A percentile compares a stretch with the other conserved stretches of the same genome.
Evolutionary conservation across 1,284 basidiomycete genomes (phyloP).

Genomic region (Thecaphora thlaspeos): DNA sequence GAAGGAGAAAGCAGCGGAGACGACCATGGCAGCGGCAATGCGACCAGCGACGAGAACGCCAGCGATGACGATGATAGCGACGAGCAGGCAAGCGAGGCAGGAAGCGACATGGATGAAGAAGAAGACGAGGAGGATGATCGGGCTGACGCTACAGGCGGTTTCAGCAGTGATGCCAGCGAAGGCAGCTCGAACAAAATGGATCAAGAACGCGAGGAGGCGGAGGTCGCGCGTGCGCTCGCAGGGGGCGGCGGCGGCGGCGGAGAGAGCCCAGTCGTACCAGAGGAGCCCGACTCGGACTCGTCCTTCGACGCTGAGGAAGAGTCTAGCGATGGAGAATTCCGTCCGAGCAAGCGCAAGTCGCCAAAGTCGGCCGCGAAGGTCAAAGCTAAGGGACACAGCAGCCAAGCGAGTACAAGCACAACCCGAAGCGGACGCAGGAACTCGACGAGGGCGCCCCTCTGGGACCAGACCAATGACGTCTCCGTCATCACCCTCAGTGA

Average conservation of each 20-base stretch:
- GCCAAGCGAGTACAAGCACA: slow-evolving; percentile 11
- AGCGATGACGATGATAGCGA: slow-evolving; percentile 7
- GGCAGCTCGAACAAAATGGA: slow-evolving; percentile 7
- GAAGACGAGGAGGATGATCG: slow-evolving; percentile 32
- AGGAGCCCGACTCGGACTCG: slow-evolving; percentile 13
- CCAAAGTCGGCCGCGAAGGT: neutral
- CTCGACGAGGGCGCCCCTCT: neutral
- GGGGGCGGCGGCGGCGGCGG: slow-evolving; percentile 6
- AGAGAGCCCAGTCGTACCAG: slow-evolving; percentile 6
- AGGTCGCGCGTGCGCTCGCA: slow-evolving; percentile 2
- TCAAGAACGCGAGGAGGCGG: slow-evolving; percentile 1
- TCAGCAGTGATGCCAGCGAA: slow-evolving; percentile 6
- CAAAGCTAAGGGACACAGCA: slow-evolving; percentile 5
- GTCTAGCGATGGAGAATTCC: slow-evolving; percentile 17
- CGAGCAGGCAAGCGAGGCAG: neutral
- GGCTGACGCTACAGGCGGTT: slow-evolving; percentile 8
- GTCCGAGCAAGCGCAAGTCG: neutral
- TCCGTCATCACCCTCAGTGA: slow-evolving; percentile 17
- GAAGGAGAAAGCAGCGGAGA: neutral
- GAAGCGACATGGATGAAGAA: slow-evolving; percentile 14
- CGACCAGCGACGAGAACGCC: slow-evolving; percentile 19
- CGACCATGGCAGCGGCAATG: slow-evolving; percentile 8
- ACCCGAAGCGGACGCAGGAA: slow-evolving; percentile 6
- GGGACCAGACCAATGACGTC: neutral
- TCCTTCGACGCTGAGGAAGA: slow-evolving; percentile 10